phyloP scores from a whole-genome alignment of 1,139 yeast species.

The Pneumocystis wakefieldiae region DNA sequence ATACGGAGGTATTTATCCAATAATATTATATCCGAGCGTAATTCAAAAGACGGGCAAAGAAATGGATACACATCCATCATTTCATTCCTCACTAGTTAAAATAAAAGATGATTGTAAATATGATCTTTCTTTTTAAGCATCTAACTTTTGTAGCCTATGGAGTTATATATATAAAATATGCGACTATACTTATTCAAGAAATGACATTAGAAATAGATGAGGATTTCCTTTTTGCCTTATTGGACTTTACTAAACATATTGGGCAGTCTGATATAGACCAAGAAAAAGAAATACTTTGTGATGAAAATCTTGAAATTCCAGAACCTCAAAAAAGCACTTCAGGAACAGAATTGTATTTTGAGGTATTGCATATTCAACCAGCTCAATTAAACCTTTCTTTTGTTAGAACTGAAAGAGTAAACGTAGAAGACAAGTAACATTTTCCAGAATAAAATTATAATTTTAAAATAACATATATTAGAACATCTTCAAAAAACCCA shows the following conservation, averaged over 20 bases:
- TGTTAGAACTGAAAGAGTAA: constrained; percentile 72
- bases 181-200: constrained; percentile 77
- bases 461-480: constrained; percentile 1
- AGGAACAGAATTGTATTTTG: constrained; percentile 72
- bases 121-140: background rate
- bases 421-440: constrained; percentile 34
- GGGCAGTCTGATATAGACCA: constrained; percentile 27
- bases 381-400: constrained; percentile 77
- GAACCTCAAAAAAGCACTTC: constrained; percentile 48
- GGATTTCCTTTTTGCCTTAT: constrained; percentile 68
- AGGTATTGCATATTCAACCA: constrained; percentile 84
- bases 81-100: constrained; percentile 68
- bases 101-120: constrained; percentile 50
- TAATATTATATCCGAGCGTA: constrained; percentile 78
- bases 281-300: constrained; percentile 36
- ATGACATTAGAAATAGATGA: constrained; percentile 88
- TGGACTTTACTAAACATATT: constrained; percentile 58
- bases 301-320: constrained; percentile 48
- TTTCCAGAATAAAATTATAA: background rate
- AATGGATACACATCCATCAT: constrained; percentile 76
- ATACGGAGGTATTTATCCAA: constrained; percentile 79
- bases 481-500: constrained; percentile 44
- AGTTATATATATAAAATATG: constrained; percentile 75
- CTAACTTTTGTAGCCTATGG: constrained; percentile 43
- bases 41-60: constrained; percentile 76